These are phyloP conservation scores for Phoma herbarum DNA, from an alignment of 2,329 filamentous ascomycete species.

Conservation along the genomic window DNA sequence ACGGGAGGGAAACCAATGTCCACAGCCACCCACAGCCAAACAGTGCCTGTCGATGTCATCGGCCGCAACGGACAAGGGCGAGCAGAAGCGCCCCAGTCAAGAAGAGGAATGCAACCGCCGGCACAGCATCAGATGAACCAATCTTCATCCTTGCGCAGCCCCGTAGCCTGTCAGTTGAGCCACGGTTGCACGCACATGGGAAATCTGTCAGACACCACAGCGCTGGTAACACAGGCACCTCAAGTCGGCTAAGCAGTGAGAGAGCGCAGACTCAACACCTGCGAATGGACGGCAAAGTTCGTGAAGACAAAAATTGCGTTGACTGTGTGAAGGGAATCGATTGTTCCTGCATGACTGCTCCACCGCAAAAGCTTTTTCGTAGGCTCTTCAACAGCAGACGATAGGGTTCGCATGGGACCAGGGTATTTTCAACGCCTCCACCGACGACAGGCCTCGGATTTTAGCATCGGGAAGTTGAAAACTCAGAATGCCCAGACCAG, in stretches of 20 bases:
- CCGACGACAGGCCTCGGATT: slow-evolving; percentile 27
- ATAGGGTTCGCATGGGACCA: slow-evolving; percentile 20
- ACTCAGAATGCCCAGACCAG: slow-evolving; percentile 27
- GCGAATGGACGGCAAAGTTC: slow-evolving; percentile 13
- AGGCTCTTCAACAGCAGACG: slow-evolving; percentile 15
- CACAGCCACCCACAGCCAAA: slow-evolving; percentile 26
- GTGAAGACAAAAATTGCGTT: slow-evolving; percentile 11
- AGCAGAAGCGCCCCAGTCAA: slow-evolving; percentile 26
- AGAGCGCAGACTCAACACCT: slow-evolving; percentile 13
- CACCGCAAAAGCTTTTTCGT: slow-evolving; percentile 25
- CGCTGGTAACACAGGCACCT: slow-evolving; percentile 30
- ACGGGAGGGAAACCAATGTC: slow-evolving; percentile 26
- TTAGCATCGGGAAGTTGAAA: slow-evolving; percentile 32
- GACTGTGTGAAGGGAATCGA: slow-evolving; percentile 19
- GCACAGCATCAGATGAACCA: slow-evolving; percentile 29
- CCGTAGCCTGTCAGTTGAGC: slow-evolving; percentile 38
- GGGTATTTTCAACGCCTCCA: slow-evolving; percentile 32
- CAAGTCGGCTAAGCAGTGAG: slow-evolving; percentile 18
- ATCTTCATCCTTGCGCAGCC: slow-evolving; percentile 27
- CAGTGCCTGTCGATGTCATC: slow-evolving; percentile 32
- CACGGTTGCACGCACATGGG: slow-evolving; percentile 35
- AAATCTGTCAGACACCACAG: slow-evolving; percentile 31
- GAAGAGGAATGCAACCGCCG: slow-evolving; percentile 27
- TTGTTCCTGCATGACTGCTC: slow-evolving; percentile 41
- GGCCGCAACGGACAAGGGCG: slow-evolving; percentile 31